Base-by-base conservation (phyloP, 139 green algal species). In the Gonium pectorale region DNA sequence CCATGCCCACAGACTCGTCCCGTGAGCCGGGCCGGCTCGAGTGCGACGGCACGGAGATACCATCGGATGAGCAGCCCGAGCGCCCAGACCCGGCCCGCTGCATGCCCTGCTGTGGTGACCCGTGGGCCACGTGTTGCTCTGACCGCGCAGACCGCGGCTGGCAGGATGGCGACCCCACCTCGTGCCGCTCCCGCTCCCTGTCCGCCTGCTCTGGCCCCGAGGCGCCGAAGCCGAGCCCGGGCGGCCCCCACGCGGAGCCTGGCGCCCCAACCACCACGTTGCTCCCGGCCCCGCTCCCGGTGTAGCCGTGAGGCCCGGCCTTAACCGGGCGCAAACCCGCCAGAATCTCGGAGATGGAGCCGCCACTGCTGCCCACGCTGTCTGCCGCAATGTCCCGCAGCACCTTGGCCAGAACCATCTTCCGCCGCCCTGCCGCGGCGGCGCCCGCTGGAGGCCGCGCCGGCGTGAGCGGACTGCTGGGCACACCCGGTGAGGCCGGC, bases 341-440 rank as follows among this genome's bases (percentile, higher is more conserved):
- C 26, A 83, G 29, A 22, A 83, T 73, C 60, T 83, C 77, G 35
- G 38, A 40, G 31, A 83, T 83, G 31, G 26, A 82, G 5, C 49
- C 44, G 33, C 63, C 78, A 33, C 78, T 84, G 63, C 37, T 51
- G 44, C 64, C 64, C 33, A 77, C 60, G 43, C 37, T 78, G 33
- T 77, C 64, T 21, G 64, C 60, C 13, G 63, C 60, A 5, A 85
- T 77, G 63, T 85, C 79, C 0, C 79, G 64, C 15, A 77, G 43
- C 43, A 85, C 79, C 79, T 85, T 85, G 3, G 64, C 64, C 46
- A 85, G 79, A 9, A 85, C 64, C 79, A 77, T 85, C 63, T 85
- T 85, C 17, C 79, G 79, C 64, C 78, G 62, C 15, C 43, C 33
- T 5, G 43, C 62, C 3, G 79, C 64, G 15, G 46, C 56, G 2